Evolutionary conservation across 164 flowering plant genomes (phyloP), one percentile per base, ranked within the genome.

Genomic region (Nymphaea colorata): DNA sequence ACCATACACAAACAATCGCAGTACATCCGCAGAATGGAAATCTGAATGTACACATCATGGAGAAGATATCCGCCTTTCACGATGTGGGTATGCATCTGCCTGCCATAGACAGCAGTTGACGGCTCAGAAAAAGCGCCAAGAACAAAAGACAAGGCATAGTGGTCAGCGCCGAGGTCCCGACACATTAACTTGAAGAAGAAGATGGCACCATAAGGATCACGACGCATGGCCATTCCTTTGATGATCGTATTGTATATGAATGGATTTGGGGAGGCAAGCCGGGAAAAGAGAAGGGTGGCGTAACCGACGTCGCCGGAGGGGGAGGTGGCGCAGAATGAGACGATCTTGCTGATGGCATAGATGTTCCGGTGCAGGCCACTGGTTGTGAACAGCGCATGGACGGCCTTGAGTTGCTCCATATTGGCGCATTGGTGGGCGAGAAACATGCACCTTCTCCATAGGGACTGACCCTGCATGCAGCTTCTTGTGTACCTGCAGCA

Each of bases 311-410:
- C 14, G 70, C 61, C 15, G 57, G 64, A 57, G 69, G 61, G 42
- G 57, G 69, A 18, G 18, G 68, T 61, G 71, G 70, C 44, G 18
- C 65, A 67, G 41, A 67, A 62, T 47, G 76, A 43, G 25, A 80
- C 71, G 71, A 79, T 70, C 7, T 76, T 67, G 66, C 75, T 77
- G n/a, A 74, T 68, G n/a, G 76, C 71, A 61, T 64, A 74, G 61
- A 74, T 51, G 65, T 72, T 25, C 17, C 62, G 74, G 53, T 25
- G 36, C 36, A 70, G 18, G 62, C 79, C 79, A 66, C 71, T 74
- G 64, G 71, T 67, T 64, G 75, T 76, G 78, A 78, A 78, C 65
- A 76, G 6, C 57, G 75, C 81, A 47, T 82, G 83, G 62, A 72
- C 57, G 68, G 73, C 51, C 62, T 79, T 78, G 45, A 82, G 71